Conservation (phyloP, 139 green algal species). For the Edaphochlamys debaryana region DNA sequence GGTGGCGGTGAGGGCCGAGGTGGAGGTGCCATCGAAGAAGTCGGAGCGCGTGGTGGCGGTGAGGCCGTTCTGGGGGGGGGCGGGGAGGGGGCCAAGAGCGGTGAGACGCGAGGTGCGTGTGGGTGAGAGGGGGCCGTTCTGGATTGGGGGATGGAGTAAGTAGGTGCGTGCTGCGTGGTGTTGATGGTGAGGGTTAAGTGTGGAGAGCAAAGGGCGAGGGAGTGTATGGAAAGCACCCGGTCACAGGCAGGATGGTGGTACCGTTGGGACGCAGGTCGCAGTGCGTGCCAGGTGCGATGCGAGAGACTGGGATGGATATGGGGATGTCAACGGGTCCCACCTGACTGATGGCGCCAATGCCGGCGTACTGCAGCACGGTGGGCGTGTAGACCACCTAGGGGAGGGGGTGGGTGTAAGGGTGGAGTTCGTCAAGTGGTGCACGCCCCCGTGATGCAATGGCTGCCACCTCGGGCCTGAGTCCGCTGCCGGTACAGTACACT, state of each 20-base stretch:
- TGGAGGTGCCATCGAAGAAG: background rate
- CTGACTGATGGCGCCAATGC: conserved; percentile 9
- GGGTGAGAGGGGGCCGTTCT: background rate
- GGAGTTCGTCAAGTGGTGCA: background rate
- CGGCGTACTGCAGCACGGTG: conserved; percentile 28
- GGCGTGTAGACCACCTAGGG: conserved; percentile 13
- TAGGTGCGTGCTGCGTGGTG: background rate
- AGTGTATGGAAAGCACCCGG: too few relatives aligned
- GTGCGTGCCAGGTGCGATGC: background rate
- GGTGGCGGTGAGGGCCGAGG: background rate
- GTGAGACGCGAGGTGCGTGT: too few relatives aligned
- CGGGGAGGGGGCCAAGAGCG: too few relatives aligned
- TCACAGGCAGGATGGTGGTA: too few relatives aligned
- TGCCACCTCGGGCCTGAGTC: background rate
- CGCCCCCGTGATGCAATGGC: too few relatives aligned
- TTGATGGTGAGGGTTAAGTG: too few relatives aligned
- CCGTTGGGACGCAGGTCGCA: too few relatives aligned
- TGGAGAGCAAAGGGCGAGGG: too few relatives aligned
- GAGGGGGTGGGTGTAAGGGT: background rate
- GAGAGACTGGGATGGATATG: background rate
- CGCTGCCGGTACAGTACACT: too few relatives aligned
- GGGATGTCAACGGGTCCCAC: background rate
- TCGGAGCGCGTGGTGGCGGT: background rate
- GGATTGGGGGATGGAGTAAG: background rate
- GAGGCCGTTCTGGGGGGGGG: background rate